Percentiles rank a stretch among this genome's conserved stretches.
phyloP scores from a whole-genome alignment of 768 basidiomycete species.

The Termitomyces bulborhizus region DNA sequence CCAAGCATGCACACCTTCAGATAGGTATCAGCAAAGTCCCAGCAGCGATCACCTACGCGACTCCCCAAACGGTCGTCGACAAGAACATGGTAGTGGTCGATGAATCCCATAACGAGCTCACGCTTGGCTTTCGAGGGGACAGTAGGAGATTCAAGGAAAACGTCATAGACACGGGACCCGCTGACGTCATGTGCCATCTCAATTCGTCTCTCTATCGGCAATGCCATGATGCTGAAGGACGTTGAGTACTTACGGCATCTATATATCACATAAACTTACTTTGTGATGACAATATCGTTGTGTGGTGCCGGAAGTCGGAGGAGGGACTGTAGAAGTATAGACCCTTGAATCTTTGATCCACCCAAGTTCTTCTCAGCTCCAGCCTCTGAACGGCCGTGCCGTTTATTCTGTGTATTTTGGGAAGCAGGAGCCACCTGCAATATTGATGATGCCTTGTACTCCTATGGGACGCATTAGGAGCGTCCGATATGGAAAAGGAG shows the following conservation, averaged over 20 bases:
- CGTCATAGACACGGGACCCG: conserved; percentile 79
- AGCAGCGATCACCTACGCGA: conserved; percentile 85
- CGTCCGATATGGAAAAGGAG: not conserved
- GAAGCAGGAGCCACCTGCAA: not conserved
- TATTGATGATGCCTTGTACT: conserved; percentile 12
- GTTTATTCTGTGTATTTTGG: not conserved
- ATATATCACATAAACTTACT: conserved; percentile 32
- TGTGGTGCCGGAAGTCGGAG: conserved; percentile 62
- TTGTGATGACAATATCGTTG: conserved; percentile 62
- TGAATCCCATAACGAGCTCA: conserved; percentile 64
- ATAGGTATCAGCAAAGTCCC: conserved; percentile 88
- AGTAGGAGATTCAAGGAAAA: conserved; percentile 59
- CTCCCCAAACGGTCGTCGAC: conserved; percentile 90
- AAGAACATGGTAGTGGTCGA: conserved; percentile 73
- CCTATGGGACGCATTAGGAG: conserved; percentile 9
- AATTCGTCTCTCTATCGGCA: conserved; percentile 55
- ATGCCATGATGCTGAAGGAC: conserved; percentile 45
- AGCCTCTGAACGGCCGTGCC: conserved; percentile 12
- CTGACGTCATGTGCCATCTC: conserved; percentile 45
- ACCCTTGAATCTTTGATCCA: conserved; percentile 78
- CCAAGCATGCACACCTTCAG: conserved; percentile 55
- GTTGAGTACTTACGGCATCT: not conserved
- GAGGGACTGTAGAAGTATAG: conserved; percentile 78
- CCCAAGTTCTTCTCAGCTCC: conserved; percentile 26
- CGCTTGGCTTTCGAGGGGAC: conserved; percentile 62